These are phyloP conservation scores for Leishmania braziliensis DNA, from an alignment of 208 protist genomes.

Conservation along the genomic window DNA sequence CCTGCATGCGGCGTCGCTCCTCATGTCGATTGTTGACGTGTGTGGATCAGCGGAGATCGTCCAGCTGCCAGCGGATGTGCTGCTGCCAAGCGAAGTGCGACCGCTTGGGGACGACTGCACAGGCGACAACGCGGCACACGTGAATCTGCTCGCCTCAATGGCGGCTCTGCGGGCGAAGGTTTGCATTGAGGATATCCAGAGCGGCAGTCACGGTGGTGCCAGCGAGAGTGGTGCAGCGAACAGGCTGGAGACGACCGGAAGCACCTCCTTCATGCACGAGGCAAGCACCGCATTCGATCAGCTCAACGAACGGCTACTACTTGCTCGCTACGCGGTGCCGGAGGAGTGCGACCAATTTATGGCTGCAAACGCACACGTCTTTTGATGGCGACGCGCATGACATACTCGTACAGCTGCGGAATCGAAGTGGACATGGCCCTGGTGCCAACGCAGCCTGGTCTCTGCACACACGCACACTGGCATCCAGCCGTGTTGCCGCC, in stretches of 20 bases:
- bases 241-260: too few relatives aligned
- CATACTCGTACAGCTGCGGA: not conserved
- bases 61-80: constrained; percentile 36
- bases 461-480: not conserved
- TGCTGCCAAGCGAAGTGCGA: constrained; percentile 1
- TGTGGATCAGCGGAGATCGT: constrained; percentile 68
- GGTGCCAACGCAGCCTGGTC: not conserved
- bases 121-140: not conserved
- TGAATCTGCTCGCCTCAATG: constrained; percentile 30
- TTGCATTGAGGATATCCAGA: constrained; percentile 27
- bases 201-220: not conserved
- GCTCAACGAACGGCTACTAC: constrained; percentile 41
- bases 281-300: constrained; percentile 27
- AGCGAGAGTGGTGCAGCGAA: not conserved
- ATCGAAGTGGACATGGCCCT: not conserved
- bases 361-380: constrained; percentile 21
- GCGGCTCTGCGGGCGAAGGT: constrained; percentile 30
- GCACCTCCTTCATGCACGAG: constrained; percentile 17
- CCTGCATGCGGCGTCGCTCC: constrained; percentile 39
- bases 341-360: constrained; percentile 49
- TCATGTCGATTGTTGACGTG: constrained; percentile 62
- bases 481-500: not conserved
- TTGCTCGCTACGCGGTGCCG: constrained; percentile 55
- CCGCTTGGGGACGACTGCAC: constrained; percentile 11
- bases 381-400: not conserved